Percentiles rank a stretch among this genome's conserved stretches.
Conservation (phyloP, 2,329 filamentous ascomycete genomes). For the Talaromyces sp. region DNA sequence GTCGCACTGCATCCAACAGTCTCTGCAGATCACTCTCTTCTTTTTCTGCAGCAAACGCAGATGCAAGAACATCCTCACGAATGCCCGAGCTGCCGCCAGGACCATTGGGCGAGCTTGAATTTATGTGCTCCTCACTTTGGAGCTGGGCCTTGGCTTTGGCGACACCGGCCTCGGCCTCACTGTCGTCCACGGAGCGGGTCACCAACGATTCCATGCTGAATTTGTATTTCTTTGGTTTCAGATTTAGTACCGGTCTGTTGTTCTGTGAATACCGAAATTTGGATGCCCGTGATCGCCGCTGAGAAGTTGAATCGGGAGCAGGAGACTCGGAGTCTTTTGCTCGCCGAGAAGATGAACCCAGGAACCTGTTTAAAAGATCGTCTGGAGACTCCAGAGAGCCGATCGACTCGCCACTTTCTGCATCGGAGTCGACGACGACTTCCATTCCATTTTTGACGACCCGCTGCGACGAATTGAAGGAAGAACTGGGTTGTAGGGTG, state of each 20-base stretch:
- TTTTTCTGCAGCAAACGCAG: constrained; percentile 41
- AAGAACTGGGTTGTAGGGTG: constrained; percentile 14
- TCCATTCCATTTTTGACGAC: constrained; percentile 53
- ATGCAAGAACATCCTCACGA: constrained; percentile 39
- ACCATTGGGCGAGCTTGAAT: not conserved
- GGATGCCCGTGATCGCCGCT: constrained; percentile 10
- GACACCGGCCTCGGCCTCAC: constrained; percentile 53
- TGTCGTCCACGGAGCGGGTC: constrained; percentile 55
- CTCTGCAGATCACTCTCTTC: constrained; percentile 41
- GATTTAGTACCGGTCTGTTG: not conserved
- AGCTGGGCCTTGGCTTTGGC: constrained; percentile 33
- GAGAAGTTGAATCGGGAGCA: constrained; percentile 8
- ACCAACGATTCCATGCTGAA: constrained; percentile 62
- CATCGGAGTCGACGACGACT: constrained; percentile 64
- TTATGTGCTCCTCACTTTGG: constrained; percentile 15
- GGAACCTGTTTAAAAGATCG: constrained; percentile 40
- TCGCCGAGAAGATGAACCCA: constrained; percentile 16
- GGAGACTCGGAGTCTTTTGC: constrained; percentile 10
- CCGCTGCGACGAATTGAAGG: constrained; percentile 41
- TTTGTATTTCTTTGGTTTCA: constrained; percentile 49
- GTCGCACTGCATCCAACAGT: constrained; percentile 53
- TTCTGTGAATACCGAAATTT: constrained; percentile 14
- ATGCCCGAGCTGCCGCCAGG: constrained; percentile 16
- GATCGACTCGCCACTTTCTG: constrained; percentile 60
- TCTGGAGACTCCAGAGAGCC: constrained; percentile 53